A percentile compares a stretch with the other conserved stretches of the same genome.
Conservation (phyloP, 139 green algal genomes). For the Coelastrella sp. region DNA sequence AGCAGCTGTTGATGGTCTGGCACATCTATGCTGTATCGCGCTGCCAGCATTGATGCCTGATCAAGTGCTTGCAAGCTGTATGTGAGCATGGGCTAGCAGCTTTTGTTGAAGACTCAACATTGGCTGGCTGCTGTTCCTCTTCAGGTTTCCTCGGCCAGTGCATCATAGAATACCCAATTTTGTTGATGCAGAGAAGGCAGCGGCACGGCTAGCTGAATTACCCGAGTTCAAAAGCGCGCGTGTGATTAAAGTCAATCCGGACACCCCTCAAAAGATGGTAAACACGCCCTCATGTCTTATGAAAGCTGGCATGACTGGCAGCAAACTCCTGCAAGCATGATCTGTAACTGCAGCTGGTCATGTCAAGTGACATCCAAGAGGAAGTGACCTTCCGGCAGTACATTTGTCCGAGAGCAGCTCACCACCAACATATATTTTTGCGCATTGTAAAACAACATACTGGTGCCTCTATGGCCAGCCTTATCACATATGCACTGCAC, state of each 20-base stretch:
- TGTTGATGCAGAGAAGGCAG: slow-evolving; percentile 74
- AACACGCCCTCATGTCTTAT: background rate
- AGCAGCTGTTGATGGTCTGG: no score
- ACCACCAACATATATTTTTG: no score
- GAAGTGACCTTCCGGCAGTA: no score
- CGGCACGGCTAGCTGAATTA: slow-evolving; percentile 65
- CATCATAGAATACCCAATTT: slow-evolving; percentile 91
- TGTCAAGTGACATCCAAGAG: no score
- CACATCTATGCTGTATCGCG: no score
- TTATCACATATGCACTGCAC: no score
- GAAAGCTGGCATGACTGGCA: background rate
- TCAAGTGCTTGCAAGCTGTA: no score
- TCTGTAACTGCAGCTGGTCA: no score
- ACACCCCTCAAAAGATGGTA: slow-evolving; percentile 84
- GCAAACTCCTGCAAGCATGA: background rate
- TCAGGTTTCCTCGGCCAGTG: slow-evolving; percentile 72
- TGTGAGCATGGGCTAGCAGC: no score
- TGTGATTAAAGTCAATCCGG: slow-evolving; percentile 81
- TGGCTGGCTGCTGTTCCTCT: background rate
- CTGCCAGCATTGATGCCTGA: no score
- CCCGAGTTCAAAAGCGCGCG: slow-evolving; percentile 68
- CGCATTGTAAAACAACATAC: background rate
- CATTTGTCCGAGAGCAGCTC: no score
- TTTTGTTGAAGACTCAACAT: no score
- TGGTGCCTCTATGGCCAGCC: background rate